A percentile compares a stretch with the other conserved stretches of the same genome.
phyloP scores from a whole-genome alignment of 2,329 filamentous ascomycete species.

The Aureobasidium leucospermi region DNA sequence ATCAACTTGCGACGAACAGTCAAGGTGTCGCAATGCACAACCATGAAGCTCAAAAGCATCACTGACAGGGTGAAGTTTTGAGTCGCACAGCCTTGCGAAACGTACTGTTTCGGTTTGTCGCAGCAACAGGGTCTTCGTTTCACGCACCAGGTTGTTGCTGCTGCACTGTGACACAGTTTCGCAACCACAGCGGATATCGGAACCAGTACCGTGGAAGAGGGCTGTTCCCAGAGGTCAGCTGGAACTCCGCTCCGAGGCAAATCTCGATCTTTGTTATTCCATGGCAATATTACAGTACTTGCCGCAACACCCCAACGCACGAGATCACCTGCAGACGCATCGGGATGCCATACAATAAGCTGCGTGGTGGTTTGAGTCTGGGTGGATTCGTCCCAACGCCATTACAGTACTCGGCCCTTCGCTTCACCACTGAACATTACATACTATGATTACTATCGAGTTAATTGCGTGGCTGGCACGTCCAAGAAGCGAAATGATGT shows the following conservation, averaged over 20 bases:
- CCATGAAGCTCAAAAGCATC: background rate
- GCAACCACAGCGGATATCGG: background rate
- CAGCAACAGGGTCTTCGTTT: constrained; percentile 6
- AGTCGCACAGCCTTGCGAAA: background rate
- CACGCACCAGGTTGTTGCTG: background rate
- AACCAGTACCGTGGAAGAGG: background rate
- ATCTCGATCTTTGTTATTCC: background rate
- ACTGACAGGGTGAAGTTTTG: background rate
- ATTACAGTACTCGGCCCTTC: background rate
- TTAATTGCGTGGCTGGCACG: background rate
- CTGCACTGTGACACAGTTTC: constrained; percentile 5
- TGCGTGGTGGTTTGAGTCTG: background rate
- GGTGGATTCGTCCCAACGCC: background rate
- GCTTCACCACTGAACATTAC: background rate
- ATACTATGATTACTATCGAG: background rate
- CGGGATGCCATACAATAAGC: background rate
- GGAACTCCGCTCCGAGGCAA: background rate
- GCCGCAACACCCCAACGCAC: background rate
- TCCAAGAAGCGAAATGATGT: constrained; percentile 10
- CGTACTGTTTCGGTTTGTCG: constrained; percentile 2
- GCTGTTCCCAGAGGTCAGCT: background rate
- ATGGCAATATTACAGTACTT: background rate
- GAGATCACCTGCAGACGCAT: background rate
- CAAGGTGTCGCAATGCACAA: constrained; percentile 4
- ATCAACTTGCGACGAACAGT: background rate